Conservation (phyloP, 1,284 basidiomycete genomes). For the Pterulicium gracile region DNA sequence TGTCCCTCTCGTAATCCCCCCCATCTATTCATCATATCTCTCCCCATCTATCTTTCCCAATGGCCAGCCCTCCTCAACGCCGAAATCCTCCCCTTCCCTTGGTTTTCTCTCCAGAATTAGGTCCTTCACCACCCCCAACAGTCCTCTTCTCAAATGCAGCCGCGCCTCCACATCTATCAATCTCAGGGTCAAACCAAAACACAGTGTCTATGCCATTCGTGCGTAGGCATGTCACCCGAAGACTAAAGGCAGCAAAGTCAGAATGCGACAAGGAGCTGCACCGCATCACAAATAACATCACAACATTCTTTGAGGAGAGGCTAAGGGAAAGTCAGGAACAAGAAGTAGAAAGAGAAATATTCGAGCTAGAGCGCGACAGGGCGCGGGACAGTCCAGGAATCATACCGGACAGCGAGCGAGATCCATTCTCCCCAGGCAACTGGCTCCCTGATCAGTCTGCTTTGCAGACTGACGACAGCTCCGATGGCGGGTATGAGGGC, state of each 20-base stretch:
- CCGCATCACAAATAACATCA: slow-evolving; percentile 88
- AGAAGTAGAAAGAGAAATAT: slow-evolving; percentile 53
- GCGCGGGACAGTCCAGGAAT: slow-evolving; percentile 40
- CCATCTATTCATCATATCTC: slow-evolving; percentile 12
- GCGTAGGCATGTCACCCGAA: slow-evolving; percentile 84
- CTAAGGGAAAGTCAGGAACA: slow-evolving; percentile 62
- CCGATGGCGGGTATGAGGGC: slow-evolving; percentile 71
- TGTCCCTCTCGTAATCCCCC: slow-evolving; percentile 21
- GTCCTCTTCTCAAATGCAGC: slow-evolving; percentile 25
- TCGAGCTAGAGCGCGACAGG: slow-evolving; percentile 32
- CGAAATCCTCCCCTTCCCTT: slow-evolving; percentile 59
- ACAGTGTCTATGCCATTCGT: slow-evolving; percentile 88
- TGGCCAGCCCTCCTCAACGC: slow-evolving; percentile 10
- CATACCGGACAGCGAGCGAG: slow-evolving; percentile 44
- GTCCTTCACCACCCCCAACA: slow-evolving; percentile 37
- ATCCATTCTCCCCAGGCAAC: slow-evolving; percentile 46
- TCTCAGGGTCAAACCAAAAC: slow-evolving; percentile 46
- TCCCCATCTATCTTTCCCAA: slow-evolving; percentile 10
- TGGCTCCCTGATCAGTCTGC: slow-evolving; percentile 37
- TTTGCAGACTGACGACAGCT: slow-evolving; percentile 56
- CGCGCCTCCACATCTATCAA: slow-evolving; percentile 17
- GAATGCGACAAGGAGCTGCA: slow-evolving; percentile 93
- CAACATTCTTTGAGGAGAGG: slow-evolving; percentile 86
- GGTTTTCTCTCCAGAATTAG: slow-evolving; percentile 58
- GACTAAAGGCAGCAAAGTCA: slow-evolving; percentile 88